Conservation (phyloP, 805 yeast species). For the Lipomyces sp. region DNA sequence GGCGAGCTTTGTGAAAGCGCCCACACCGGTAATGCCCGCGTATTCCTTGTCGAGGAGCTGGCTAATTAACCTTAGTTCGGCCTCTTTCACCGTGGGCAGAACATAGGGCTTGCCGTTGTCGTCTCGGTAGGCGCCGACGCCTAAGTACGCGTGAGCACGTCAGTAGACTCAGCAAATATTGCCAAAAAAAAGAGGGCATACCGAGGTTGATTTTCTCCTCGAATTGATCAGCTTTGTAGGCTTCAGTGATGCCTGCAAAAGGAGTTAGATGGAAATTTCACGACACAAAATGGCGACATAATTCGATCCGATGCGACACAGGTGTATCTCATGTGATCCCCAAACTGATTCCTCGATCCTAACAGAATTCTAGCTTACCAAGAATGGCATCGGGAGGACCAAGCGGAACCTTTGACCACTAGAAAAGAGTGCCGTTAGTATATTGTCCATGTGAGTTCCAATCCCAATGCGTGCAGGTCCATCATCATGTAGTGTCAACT, state of each 20-base stretch:
- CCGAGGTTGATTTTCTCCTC: slow-evolving; percentile 62
- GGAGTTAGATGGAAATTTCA: slow-evolving; percentile 41
- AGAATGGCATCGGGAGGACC: slow-evolving; percentile 87
- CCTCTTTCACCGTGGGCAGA: slow-evolving; percentile 69
- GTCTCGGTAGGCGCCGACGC: slow-evolving; percentile 92
- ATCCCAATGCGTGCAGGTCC: not conserved
- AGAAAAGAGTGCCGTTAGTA: slow-evolving; percentile 1
- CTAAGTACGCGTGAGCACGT: slow-evolving; percentile 4
- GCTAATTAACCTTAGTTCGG: slow-evolving; percentile 59
- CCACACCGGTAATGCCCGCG: slow-evolving; percentile 82
- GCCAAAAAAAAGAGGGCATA: slow-evolving; percentile 5
- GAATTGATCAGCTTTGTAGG: slow-evolving; percentile 65
- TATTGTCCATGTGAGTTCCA: not conserved
- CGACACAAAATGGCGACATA: not conserved
- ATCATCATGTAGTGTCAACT: not conserved
- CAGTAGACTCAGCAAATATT: not conserved
- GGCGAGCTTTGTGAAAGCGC: slow-evolving; percentile 67
- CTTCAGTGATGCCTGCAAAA: slow-evolving; percentile 66
- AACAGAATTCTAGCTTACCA: slow-evolving; percentile 34
- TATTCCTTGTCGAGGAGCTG: slow-evolving; percentile 75
- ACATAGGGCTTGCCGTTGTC: slow-evolving; percentile 86
- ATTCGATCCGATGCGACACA: not conserved
- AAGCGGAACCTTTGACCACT: slow-evolving; percentile 49
- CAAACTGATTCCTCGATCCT: not conserved
- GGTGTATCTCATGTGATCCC: not conserved